These are phyloP conservation scores for Cyberlindnera mycetangii DNA, from an alignment of 805 yeast species.

Conservation along the genomic window DNA sequence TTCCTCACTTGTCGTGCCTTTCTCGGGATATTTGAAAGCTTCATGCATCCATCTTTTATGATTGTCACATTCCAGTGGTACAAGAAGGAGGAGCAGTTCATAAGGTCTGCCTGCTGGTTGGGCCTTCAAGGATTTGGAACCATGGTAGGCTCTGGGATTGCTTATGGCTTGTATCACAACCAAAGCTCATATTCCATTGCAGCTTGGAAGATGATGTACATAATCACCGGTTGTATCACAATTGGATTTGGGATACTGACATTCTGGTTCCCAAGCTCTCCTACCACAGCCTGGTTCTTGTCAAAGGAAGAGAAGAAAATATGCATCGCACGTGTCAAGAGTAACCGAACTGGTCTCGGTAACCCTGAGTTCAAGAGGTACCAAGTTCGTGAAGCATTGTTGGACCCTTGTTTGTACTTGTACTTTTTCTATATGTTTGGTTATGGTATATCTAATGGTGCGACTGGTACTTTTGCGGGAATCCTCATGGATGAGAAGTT, in stretches of 20 bases:
- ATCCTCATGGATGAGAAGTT: slow-evolving; percentile 14
- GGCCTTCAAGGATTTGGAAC: slow-evolving; percentile 45
- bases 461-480: slow-evolving; percentile 26
- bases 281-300: slow-evolving; percentile 46
- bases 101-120: slow-evolving; percentile 41
- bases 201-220: slow-evolving; percentile 59
- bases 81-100: slow-evolving; percentile 42
- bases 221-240: slow-evolving; percentile 60
- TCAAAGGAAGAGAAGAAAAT: slow-evolving; percentile 42
- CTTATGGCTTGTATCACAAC: slow-evolving; percentile 47
- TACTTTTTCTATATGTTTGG: slow-evolving; percentile 39
- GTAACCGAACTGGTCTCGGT: slow-evolving; percentile 57
- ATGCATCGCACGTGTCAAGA: slow-evolving; percentile 49
- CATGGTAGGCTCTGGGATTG: slow-evolving; percentile 47
- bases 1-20: slow-evolving; percentile 45
- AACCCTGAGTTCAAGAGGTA: slow-evolving; percentile 48
- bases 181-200: slow-evolving; percentile 37
- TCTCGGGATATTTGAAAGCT: slow-evolving; percentile 50
- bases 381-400: slow-evolving; percentile 50
- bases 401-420: slow-evolving; percentile 50
- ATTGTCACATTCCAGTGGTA: slow-evolving; percentile 58
- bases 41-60: slow-evolving; percentile 54
- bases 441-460: slow-evolving; percentile 51
- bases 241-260: slow-evolving; percentile 45
- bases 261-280: slow-evolving; percentile 54